phyloP scores from a whole-genome alignment of 2,329 filamentous ascomycete genomes.

The Talaromyces sp. region DNA sequence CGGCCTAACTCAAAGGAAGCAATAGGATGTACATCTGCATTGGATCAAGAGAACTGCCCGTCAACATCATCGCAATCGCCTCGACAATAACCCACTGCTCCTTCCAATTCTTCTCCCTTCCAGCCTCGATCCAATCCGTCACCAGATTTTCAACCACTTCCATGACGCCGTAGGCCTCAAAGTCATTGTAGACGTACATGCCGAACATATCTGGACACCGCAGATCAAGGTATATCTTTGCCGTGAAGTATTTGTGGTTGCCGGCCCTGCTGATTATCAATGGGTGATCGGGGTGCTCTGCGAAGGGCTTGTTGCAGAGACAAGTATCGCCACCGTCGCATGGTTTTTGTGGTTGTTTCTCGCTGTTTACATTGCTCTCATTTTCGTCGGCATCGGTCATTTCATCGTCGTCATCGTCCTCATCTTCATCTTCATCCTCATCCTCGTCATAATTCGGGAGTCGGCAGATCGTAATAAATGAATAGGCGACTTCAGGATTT shows the following conservation, averaged over 20 bases:
- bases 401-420: not conserved
- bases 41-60: conserved; percentile 14
- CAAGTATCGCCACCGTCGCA: not conserved
- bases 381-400: not conserved
- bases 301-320: not conserved
- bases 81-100: conserved; percentile 45
- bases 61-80: conserved; percentile 32
- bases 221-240: conserved; percentile 13
- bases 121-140: conserved; percentile 39
- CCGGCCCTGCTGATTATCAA: not conserved
- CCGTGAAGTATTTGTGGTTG: not conserved
- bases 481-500: conserved; percentile 28
- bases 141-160: conserved; percentile 46
- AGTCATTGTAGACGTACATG: conserved; percentile 48
- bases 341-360: not conserved
- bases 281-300: not conserved
- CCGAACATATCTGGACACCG: conserved; percentile 40
- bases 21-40: conserved; percentile 21
- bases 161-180: conserved; percentile 38
- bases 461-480: conserved; percentile 30
- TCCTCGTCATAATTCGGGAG: not conserved
- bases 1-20: too few species aligned
- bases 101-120: conserved; percentile 31
- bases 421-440: not conserved
- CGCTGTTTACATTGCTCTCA: not conserved